Evolutionary conservation across 768 basidiomycete genomes (phyloP).

Genomic region (Tulasnella calospora): DNA sequence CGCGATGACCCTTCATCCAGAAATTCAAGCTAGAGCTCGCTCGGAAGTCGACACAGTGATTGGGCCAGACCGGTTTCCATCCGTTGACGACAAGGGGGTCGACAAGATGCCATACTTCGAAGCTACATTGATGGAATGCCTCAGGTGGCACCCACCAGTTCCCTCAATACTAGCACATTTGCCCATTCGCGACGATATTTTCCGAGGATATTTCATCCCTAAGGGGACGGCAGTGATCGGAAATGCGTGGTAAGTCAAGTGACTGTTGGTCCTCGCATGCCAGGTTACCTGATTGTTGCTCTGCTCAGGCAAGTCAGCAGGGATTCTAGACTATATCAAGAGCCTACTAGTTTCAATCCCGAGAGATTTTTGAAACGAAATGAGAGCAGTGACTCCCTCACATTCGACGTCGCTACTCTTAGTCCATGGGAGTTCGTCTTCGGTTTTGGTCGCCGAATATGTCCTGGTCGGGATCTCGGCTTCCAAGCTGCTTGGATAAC

Average conservation of each 20-base stretch:
- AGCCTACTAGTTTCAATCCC: not conserved
- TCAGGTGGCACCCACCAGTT: conserved; percentile 2
- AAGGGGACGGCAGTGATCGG: conserved; percentile 13
- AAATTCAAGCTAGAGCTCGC: not conserved
- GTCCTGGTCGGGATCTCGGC: conserved; percentile 10
- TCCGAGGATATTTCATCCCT: conserved; percentile 23
- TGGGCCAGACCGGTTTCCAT: conserved; percentile 1
- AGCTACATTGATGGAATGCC: not conserved
- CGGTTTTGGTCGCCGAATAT: conserved; percentile 6
- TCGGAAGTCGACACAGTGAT: conserved; percentile 19
- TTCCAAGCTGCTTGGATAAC: not conserved
- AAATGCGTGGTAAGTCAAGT: conserved; percentile 25
- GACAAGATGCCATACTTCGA: conserved; percentile 19
- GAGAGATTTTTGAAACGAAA: not conserved
- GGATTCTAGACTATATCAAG: not conserved
- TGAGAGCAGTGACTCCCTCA: not conserved
- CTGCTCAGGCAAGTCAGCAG: not conserved
- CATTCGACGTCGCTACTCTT: not conserved
- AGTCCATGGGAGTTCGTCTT: not conserved
- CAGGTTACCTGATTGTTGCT: not conserved
- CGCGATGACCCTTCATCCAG: conserved; percentile 24
- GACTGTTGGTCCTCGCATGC: not conserved
- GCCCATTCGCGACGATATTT: conserved; percentile 4
- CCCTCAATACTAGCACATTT: not conserved
- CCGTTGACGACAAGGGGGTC: not conserved